These are phyloP conservation scores for Ophiostoma fasciatum DNA, from an alignment of 2,329 filamentous ascomycete genomes.

Conservation along the genomic window DNA sequence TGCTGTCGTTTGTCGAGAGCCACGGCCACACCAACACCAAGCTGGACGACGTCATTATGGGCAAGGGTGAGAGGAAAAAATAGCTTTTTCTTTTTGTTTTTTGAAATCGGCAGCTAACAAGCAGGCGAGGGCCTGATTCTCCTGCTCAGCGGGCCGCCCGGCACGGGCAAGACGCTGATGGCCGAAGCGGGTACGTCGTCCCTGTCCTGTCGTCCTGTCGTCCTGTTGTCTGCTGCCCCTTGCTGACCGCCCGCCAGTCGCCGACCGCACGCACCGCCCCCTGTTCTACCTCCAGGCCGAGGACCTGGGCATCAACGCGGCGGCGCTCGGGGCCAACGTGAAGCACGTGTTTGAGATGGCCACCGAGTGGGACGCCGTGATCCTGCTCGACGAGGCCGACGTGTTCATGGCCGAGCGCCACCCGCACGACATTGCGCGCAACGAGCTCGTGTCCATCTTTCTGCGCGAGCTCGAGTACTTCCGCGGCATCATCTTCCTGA, in stretches of 20 bases:
- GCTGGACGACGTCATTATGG: conserved; percentile 26
- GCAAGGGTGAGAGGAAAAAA: conserved; percentile 18
- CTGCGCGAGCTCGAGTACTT: conserved; percentile 31
- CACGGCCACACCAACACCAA: conserved; percentile 17
- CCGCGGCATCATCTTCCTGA: conserved; percentile 29
- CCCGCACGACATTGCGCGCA: conserved; percentile 29
- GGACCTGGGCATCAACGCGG: conserved; percentile 30
- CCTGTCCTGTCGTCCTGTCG: too few species aligned
- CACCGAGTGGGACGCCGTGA: conserved; percentile 32
- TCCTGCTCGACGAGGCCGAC: conserved; percentile 37
- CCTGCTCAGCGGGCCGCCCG: conserved; percentile 21
- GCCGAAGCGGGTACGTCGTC: conserved; percentile 19
- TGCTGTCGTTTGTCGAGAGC: conserved; percentile 32
- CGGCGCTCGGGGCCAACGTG: conserved; percentile 28
- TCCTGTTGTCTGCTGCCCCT: neutral
- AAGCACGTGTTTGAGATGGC: conserved; percentile 32
- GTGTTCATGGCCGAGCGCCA: conserved; percentile 35
- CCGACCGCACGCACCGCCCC: conserved; percentile 26
- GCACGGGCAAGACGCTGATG: conserved; percentile 31
- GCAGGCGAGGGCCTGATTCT: conserved; percentile 25
- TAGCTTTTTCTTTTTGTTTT: too few species aligned
- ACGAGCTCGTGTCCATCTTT: conserved; percentile 33
- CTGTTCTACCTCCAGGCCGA: conserved; percentile 30
- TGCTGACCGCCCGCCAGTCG: conserved; percentile 13
- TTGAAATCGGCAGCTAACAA: too few species aligned